Base-by-base conservation (phyloP, 306 rosid species). In the Trifolium pratense region DNA sequence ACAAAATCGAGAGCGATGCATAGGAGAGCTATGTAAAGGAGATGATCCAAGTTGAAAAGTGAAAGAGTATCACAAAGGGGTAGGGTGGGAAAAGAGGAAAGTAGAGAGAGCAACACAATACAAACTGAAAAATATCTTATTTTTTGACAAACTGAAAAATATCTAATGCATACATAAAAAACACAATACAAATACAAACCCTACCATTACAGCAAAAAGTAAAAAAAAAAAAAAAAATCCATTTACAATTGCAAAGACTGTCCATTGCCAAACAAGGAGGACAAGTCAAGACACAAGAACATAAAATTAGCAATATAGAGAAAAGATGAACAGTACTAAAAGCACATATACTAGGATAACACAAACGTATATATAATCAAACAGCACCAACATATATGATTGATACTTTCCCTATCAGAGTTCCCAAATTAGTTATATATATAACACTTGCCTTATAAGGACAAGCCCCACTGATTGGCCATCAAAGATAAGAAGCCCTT, bases 371-470 rank as follows among this genome's bases (percentile, higher is more conserved):
- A 68, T 70, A 74, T 70, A 63, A 80, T 81, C 84, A 81, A 85
- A 82, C 87, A 91, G 78, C 88, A 84, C 83, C 81, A 78, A 83
- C 77, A 81, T 70, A 83, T 77, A 83, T 77, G 86, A 79, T 77
- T 88, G 84, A 80, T 77, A 82, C 77, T 84, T 84, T 81, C 82
- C 75, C 83, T 80, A 82, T 83, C 88, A 81, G 76, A 79, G 84
- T 79, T 85, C 83, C 84, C 81, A 77, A 84, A 89, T 86, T 87
- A 90, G 91, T 83, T 75, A 85, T 75, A 83, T 72, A 79, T 81
- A 71, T 66, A 65, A 78, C 85, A 92, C 83, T 89, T 80, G 87
- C 78, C 73, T 86, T 79, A 77, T 73, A 72, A 43, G 18, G 79
- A 78, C 69, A 51, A 58, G 75, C 82, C 83, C 79, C 80, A 78